phyloP scores from a whole-genome alignment of 441 rosid species.

The Capsella rubella region DNA sequence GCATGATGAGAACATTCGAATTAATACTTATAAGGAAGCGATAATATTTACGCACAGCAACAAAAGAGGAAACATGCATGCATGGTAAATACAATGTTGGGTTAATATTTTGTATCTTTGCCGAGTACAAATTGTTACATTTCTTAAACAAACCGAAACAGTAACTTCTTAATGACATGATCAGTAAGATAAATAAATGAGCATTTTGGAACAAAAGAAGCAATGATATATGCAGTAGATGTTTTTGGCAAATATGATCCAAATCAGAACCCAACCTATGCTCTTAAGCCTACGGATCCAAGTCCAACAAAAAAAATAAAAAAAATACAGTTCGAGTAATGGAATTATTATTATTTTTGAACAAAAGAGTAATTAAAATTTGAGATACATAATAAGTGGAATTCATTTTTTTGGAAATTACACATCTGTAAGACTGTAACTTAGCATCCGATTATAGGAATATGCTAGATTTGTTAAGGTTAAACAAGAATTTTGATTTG shows the following conservation, averaged over 20 bases:
- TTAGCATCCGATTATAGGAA: conserved; percentile 2
- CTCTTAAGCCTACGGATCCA: neutral
- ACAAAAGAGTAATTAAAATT: neutral
- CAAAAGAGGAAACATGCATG: conserved; percentile 7
- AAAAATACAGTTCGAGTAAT: neutral
- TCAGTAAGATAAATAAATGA: neutral
- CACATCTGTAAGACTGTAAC: neutral
- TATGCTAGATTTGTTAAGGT: neutral
- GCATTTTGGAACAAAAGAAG: conserved; percentile 5
- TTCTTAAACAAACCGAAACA: neutral
- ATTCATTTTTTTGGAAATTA: neutral
- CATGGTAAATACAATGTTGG: neutral
- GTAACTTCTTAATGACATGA: neutral
- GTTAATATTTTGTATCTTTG: neutral
- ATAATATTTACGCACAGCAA: neutral
- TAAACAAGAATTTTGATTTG: neutral
- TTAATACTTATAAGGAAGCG: no score
- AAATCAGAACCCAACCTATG: neutral
- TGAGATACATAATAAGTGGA: neutral
- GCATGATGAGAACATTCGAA: neutral
- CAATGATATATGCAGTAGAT: neutral
- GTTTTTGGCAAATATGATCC: neutral
- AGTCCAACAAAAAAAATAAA: neutral
- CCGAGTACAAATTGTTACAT: neutral
- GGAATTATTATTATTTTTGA: neutral